Evolutionary conservation across 1,284 basidiomycete species (phyloP).

Genomic region (Austropuccinia psidii): DNA sequence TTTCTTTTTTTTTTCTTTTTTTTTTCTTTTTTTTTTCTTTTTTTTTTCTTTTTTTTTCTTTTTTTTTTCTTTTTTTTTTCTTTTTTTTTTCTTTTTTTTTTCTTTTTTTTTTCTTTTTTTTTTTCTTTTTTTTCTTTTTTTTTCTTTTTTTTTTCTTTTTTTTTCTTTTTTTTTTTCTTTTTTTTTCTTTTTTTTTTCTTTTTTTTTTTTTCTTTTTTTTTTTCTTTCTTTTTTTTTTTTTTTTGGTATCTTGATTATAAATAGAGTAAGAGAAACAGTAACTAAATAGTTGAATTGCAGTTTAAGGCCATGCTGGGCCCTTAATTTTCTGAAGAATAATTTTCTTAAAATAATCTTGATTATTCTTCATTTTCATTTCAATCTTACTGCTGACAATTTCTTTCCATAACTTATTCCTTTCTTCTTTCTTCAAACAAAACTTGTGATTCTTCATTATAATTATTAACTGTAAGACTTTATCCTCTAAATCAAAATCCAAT

Average conservation of each 20-base stretch:
- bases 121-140: slow-evolving; percentile 36
- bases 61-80: slow-evolving; percentile 54
- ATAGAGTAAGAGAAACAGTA: slow-evolving; percentile 10
- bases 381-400: no score
- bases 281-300: no score
- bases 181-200: slow-evolving; percentile 40
- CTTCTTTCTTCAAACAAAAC: no score
- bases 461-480: no score
- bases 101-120: slow-evolving; percentile 57
- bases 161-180: slow-evolving; percentile 26
- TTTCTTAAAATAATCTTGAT: no score
- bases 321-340: no score
- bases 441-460: no score
- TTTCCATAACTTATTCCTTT: no score
- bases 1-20: no score
- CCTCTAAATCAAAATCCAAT: no score
- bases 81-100: slow-evolving; percentile 48
- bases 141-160: slow-evolving; percentile 30
- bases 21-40: not conserved
- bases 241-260: not conserved
- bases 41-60: slow-evolving; percentile 56
- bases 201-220: slow-evolving; percentile 41
- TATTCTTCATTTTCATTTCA: no score
- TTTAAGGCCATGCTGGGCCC: no score
- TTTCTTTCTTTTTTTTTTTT: slow-evolving; percentile 44